phyloP scores from a whole-genome alignment of 768 basidiomycete genomes.

The Ramaria sp. region DNA sequence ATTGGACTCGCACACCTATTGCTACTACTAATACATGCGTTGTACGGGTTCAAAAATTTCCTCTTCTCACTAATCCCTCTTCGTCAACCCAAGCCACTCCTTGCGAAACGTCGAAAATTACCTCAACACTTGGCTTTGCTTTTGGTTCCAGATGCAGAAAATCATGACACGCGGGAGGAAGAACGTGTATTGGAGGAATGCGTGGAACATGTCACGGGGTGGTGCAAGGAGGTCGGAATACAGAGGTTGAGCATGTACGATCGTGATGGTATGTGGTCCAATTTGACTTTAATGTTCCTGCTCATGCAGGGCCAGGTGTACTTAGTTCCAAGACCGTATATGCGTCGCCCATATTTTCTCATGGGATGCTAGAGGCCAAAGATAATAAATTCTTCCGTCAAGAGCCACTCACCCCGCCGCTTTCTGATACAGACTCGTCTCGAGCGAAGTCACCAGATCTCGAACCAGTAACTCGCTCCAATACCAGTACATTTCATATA shows the following conservation, averaged over 20 bases:
- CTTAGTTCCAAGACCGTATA: neutral
- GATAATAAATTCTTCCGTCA: neutral
- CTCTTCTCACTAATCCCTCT: constrained; percentile 26
- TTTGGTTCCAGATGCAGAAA: constrained; percentile 35
- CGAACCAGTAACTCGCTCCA: neutral
- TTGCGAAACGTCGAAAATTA: constrained; percentile 39
- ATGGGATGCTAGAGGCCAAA: neutral
- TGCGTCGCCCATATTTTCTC: neutral
- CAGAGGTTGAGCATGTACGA: constrained; percentile 62
- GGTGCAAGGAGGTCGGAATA: constrained; percentile 57
- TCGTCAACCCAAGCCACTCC: constrained; percentile 35
- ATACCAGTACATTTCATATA: constrained; percentile 1
- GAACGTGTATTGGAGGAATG: constrained; percentile 40
- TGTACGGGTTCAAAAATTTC: constrained; percentile 2
- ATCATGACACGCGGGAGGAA: constrained; percentile 22
- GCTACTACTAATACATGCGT: constrained; percentile 37
- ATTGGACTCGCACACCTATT: constrained; percentile 12
- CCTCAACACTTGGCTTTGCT: constrained; percentile 61
- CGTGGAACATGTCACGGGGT: constrained; percentile 39
- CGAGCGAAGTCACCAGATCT: neutral
- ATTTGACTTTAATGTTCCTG: neutral
- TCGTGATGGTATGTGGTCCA: constrained; percentile 40
- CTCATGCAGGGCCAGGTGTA: neutral
- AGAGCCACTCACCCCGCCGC: neutral
- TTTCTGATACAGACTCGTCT: constrained; percentile 4